These are phyloP conservation scores for Phytophthora idaei DNA, from an alignment of 352 stramenopile species.

Conservation along the genomic window DNA sequence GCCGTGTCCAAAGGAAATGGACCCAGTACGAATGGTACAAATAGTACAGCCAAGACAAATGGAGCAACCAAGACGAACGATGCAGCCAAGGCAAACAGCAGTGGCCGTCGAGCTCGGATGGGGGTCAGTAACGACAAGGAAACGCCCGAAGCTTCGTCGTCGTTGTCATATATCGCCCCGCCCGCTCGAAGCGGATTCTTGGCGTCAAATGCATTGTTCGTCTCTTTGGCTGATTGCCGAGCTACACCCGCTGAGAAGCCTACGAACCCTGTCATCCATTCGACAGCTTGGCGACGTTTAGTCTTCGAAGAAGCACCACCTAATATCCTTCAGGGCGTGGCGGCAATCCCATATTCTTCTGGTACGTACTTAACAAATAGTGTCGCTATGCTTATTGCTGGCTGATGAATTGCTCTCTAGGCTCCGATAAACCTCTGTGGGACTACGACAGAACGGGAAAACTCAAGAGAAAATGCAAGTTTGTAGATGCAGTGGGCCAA, in stretches of 20 bases:
- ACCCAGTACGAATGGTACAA: slow-evolving; percentile 8
- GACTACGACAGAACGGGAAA: slow-evolving; percentile 43
- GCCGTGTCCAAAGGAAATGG: slow-evolving; percentile 2
- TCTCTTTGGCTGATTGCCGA: slow-evolving; percentile 13
- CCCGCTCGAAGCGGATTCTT: slow-evolving; percentile 31
- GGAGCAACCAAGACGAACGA: not conserved
- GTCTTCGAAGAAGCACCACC: slow-evolving; percentile 37
- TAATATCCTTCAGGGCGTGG: slow-evolving; percentile 39
- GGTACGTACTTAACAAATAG: slow-evolving; percentile 16
- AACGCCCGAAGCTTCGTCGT: slow-evolving; percentile 1
- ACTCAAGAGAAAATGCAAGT: slow-evolving; percentile 39
- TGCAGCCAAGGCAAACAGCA: slow-evolving; percentile 14
- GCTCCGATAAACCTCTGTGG: slow-evolving; percentile 42
- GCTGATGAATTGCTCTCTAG: slow-evolving; percentile 20
- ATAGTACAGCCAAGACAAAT: slow-evolving; percentile 3
- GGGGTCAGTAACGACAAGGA: slow-evolving; percentile 19
- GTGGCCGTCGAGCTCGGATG: slow-evolving; percentile 28
- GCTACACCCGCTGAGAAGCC: slow-evolving; percentile 8
- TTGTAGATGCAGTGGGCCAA: slow-evolving; percentile 22
- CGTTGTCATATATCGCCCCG: slow-evolving; percentile 23
- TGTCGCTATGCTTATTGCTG: not conserved
- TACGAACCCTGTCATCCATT: slow-evolving; percentile 38
- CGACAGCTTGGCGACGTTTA: slow-evolving; percentile 44
- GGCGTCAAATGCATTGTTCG: slow-evolving; percentile 11
- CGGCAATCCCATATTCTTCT: slow-evolving; percentile 26